Percentiles rank a stretch among this genome's conserved stretches.
Evolutionary conservation across 768 basidiomycete genomes (phyloP).

Genomic region (Erythrobasidium yunnanense): DNA sequence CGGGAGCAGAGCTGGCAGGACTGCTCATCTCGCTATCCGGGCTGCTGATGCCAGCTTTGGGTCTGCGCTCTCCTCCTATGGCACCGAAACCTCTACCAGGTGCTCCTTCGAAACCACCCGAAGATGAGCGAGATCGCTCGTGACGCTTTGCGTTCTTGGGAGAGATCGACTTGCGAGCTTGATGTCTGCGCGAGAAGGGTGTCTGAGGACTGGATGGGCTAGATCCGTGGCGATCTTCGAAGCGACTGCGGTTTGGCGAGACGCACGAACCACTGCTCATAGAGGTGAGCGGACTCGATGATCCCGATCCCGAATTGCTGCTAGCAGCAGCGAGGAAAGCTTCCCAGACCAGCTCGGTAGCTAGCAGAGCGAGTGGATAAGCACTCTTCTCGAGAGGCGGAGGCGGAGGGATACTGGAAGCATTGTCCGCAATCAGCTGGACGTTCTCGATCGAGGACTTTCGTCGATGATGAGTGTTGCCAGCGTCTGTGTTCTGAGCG

Average conservation of each 20-base stretch:
- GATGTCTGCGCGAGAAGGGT: background rate
- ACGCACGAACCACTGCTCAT: background rate
- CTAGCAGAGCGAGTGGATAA: conserved; percentile 13
- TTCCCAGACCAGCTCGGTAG: conserved; percentile 25
- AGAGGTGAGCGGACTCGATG: background rate
- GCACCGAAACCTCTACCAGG: conserved; percentile 4
- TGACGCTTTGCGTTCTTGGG: background rate
- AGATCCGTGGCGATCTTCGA: background rate
- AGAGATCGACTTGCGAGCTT: background rate
- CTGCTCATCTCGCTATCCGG: background rate
- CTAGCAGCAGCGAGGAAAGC: conserved; percentile 12
- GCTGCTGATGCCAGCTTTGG: background rate
- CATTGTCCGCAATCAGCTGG: conserved; percentile 15
- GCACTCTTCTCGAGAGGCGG: conserved; percentile 20
- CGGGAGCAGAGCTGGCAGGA: conserved; percentile 21
- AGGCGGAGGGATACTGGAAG: conserved; percentile 15
- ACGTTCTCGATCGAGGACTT: background rate
- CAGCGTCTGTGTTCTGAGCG: background rate
- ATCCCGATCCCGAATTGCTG: background rate
- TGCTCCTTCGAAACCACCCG: background rate
- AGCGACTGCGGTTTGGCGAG: background rate
- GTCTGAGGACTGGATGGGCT: background rate
- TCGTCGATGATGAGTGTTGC: background rate
- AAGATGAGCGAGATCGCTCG: background rate
- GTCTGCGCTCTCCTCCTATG: conserved; percentile 17